Base-by-base conservation (phyloP, 78 protist genomes). In the Diacronema lutheri region DNA sequence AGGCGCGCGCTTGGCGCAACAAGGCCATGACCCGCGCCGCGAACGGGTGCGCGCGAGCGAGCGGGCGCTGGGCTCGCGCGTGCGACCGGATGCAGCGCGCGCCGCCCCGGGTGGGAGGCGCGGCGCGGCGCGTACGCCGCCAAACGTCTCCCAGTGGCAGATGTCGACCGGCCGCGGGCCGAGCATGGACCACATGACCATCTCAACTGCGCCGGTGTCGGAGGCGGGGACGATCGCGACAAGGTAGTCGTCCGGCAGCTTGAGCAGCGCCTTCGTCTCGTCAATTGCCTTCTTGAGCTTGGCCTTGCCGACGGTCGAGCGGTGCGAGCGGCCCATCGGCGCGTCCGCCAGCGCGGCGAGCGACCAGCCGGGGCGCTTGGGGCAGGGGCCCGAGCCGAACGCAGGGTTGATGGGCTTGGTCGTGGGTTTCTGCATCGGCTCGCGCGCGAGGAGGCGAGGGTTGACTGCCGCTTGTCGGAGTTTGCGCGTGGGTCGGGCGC, bases 301-400 rank as follows among this genome's bases (percentile, higher is more conserved):
- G 19, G 40, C 73, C 58, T 56, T 50, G 60, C 93, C 87, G 14
- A 74, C 14, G n/a, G 38, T 12, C 11, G 93, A 58, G 33, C 90
- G 78, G 73, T 86, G 89, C 69, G 93, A 86, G 31, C 93, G 84
- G 33, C 93, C 93, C 37, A 72, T 61, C 61, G 86, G 56, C 26
- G 77, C 81, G n/a, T 50, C 72, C 40, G 35, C 12, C 82, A 65
- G 37, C 4, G 68, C 86, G 11, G 21, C 86, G 21, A 37, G 35
- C 23, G n/a, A 62, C 23, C 14, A 85, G 11, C 93, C 93, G 5
- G 93, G 93, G 29, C 89, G 90, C 88, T 90, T 90, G n/a, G 55
- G 14, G 78, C 90, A 86, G 12, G 93, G 93, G 31, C 93, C 93
- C 10, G 89, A 84, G 57, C 80, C 41, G 76, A 90, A 90, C 65